Base-by-base conservation (phyloP, 1,139 yeast species). In the Diutina ranongensis region DNA sequence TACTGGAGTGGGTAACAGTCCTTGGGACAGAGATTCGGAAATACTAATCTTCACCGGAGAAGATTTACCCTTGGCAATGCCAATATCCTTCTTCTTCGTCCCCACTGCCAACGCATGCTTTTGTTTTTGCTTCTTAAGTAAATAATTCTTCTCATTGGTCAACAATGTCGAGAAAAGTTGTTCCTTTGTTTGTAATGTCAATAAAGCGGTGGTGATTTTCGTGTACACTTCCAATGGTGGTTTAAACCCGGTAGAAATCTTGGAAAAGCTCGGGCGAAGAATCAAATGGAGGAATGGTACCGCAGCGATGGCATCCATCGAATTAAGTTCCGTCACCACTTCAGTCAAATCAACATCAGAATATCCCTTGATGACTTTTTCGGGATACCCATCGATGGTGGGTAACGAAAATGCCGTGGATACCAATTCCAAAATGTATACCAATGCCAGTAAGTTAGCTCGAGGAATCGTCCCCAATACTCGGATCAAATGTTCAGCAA, bases 201-300 rank as follows among this genome's bases (percentile, higher is more conserved):
- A 25, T 4, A 38, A 16, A 2, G 42, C n/a, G n/a, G 32, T 21
- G 3, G 42, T 38, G 20, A 38, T 38, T 10, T 25, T 38, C 19
- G 55, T 54, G 50, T 71, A 71, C 10, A 50, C 49, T 0, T 50
- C 54, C 27, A 65, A 44, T 0, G 74, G 72, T 9, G 76, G 76
- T 47, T 67, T 68, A 49, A 68, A 68, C 0, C 76, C 76, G 2
- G 58, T 44, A 1, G 68, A 55, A 35, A 60, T 53, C 47, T 69
- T 71, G 2, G 61, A 55, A 2, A 63, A 58, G 0, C 74, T 64
- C 0, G 76, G 76, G 41, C 76, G 57, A 50, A 70, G 56, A 1
- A 71, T 60, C 34, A 67, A 57, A 53, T 71, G 76, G 7, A 67
- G 51, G 46, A 70, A 67, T 0, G 76, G 76, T 22, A 71, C 52